These are phyloP conservation scores for Phytophthora tentaculata DNA, from an alignment of 352 stramenopile species.

Conservation along the genomic window DNA sequence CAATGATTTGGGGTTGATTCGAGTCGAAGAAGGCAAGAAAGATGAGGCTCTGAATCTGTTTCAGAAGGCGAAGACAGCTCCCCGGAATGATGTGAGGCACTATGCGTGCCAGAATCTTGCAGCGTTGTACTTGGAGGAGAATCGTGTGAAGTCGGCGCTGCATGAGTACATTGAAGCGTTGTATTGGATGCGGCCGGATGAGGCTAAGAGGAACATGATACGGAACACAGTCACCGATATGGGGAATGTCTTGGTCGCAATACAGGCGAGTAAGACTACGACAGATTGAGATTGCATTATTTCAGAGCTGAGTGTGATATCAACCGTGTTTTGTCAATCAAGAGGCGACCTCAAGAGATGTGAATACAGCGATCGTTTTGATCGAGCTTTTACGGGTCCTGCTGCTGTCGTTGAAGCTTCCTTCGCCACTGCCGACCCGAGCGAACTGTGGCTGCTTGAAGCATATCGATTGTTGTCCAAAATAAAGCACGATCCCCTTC, in stretches of 20 bases:
- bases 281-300: neutral
- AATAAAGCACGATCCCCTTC: conserved; percentile 64
- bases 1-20: conserved; percentile 76
- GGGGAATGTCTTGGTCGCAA: conserved; percentile 59
- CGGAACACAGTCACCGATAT: conserved; percentile 78
- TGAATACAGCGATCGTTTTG: neutral
- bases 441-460: conserved; percentile 68
- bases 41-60: conserved; percentile 67
- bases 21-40: conserved; percentile 61
- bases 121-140: conserved; percentile 63
- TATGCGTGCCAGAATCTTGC: conserved; percentile 76
- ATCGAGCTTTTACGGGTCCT: conserved; percentile 10
- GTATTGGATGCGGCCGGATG: conserved; percentile 69
- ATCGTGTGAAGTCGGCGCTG: conserved; percentile 66
- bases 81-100: conserved; percentile 73
- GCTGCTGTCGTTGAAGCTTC: conserved; percentile 37
- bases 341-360: neutral
- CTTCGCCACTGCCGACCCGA: conserved; percentile 73
- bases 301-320: neutral
- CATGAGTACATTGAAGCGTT: conserved; percentile 82
- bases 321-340: neutral
- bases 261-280: conserved; percentile 13
- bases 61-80: conserved; percentile 60
- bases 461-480: conserved; percentile 61
- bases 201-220: conserved; percentile 48